Evolutionary conservation across 768 basidiomycete genomes (phyloP).

Genomic region (Leccinum broughii): DNA sequence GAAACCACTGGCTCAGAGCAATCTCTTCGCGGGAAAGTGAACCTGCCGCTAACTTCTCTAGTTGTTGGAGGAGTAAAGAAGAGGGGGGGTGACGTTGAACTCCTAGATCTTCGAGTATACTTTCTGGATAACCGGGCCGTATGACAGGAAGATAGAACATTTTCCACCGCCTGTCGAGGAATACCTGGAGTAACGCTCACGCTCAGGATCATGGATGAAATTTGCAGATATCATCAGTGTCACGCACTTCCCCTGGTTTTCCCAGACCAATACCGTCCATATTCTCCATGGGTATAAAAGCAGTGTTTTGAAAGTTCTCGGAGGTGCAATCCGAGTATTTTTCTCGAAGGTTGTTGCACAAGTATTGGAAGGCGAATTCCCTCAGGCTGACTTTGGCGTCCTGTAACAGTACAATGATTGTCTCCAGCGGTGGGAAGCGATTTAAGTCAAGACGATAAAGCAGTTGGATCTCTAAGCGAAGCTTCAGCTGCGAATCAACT

Average conservation of each 20-base stretch:
- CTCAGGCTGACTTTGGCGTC: too few species aligned
- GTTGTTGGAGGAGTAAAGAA: slow-evolving; percentile 48
- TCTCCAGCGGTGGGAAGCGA: too few species aligned
- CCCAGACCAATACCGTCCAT: background rate
- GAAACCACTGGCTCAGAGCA: slow-evolving; percentile 54
- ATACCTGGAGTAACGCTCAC: slow-evolving; percentile 1
- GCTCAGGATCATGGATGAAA: too few species aligned
- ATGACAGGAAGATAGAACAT: slow-evolving; percentile 70
- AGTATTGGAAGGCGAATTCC: too few species aligned
- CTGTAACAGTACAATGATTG: too few species aligned
- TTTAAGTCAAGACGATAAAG: too few species aligned
- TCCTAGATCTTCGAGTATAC: slow-evolving; percentile 58
- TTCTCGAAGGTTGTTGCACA: too few species aligned
- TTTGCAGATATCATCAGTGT: fast-evolving
- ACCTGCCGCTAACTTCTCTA: slow-evolving; percentile 46
- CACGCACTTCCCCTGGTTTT: slow-evolving; percentile 1
- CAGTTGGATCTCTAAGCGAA: too few species aligned
- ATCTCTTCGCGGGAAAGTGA: slow-evolving; percentile 51
- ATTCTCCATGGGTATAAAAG: too few species aligned
- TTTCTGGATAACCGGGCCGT: slow-evolving; percentile 40
- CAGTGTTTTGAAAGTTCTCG: too few species aligned
- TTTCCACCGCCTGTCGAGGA: slow-evolving; percentile 37
- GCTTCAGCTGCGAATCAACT: too few species aligned
- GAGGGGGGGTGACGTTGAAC: slow-evolving; percentile 67
- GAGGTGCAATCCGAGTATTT: too few species aligned